A percentile compares a stretch with the other conserved stretches of the same genome.
Evolutionary conservation across 1,284 basidiomycete species (phyloP).

Genomic region (Phylloporus gajari): DNA sequence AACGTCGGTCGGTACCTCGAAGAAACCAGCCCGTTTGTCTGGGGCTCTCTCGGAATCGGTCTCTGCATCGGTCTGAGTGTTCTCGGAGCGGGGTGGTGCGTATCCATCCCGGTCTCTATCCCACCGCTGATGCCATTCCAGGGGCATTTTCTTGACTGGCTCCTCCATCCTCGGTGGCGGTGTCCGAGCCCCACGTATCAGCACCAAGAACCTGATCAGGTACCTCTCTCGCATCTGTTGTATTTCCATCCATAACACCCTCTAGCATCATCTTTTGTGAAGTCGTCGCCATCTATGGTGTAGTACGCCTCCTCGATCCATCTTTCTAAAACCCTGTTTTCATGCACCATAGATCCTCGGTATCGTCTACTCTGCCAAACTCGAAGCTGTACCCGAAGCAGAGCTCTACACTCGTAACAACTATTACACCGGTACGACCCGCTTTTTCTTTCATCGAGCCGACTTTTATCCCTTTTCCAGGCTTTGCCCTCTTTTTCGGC

Average conservation of each 20-base stretch:
- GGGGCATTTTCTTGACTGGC: conserved; percentile 98
- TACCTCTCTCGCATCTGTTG: conserved; percentile 41
- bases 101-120: neutral
- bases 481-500: conserved; percentile 94
- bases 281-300: conserved; percentile 96
- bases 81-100: conserved; percentile 94
- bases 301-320: conserved; percentile 63
- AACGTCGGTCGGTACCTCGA: conserved; percentile 93
- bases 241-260: neutral
- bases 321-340: neutral
- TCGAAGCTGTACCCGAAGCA: conserved; percentile 68
- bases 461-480: conserved; percentile 49
- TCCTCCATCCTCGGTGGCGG: conserved; percentile 95
- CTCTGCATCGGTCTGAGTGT: conserved; percentile 95
- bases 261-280: conserved; percentile 98
- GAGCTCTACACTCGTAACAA: conserved; percentile 83
- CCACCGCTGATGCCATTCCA: conserved; percentile 46
- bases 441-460: neutral
- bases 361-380: conserved; percentile 90
- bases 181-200: conserved; percentile 92
- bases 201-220: conserved; percentile 99
- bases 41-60: conserved; percentile 92
- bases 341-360: conserved; percentile 77
- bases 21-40: conserved; percentile 92
- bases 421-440: conserved; percentile 83